Evolutionary conservation across 352 stramenopile genomes (phyloP).

Genomic region (Globisporangium heterothallicum): DNA sequence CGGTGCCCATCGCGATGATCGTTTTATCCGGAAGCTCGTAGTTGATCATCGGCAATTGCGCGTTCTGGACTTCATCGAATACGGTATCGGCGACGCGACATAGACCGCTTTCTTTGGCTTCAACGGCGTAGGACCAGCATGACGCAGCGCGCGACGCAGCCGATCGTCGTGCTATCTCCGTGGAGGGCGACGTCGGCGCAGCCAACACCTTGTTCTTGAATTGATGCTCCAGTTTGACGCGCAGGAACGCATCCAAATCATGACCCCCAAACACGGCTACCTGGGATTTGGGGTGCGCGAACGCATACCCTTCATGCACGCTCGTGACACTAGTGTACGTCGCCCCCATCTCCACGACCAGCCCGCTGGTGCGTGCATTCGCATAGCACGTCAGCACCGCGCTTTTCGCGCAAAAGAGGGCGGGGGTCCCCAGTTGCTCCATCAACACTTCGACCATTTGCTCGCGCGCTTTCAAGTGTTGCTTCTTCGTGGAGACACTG

Average conservation of each 20-base stretch:
- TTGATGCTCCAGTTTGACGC: conserved; percentile 43
- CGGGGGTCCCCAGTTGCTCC: conserved; percentile 67
- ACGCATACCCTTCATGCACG: conserved; percentile 76
- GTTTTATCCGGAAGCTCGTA: conserved; percentile 83
- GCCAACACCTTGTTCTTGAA: conserved; percentile 11
- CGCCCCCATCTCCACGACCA: conserved; percentile 77
- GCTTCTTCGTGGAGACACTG: conserved; percentile 39
- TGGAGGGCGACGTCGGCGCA: conserved; percentile 14
- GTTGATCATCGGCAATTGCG: conserved; percentile 65
- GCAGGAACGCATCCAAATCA: conserved; percentile 63
- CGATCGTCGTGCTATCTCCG: conserved; percentile 19
- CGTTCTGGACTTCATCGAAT: conserved; percentile 71
- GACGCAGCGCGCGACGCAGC: background rate
- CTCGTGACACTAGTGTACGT: conserved; percentile 74
- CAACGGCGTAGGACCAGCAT: conserved; percentile 50
- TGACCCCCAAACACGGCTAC: conserved; percentile 52
- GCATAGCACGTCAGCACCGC: conserved; percentile 79
- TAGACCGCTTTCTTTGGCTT: conserved; percentile 71
- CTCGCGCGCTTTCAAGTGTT: conserved; percentile 44
- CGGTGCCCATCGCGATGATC: conserved; percentile 73
- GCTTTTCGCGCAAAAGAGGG: conserved; percentile 80
- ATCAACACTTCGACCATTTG: conserved; percentile 79
- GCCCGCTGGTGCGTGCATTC: conserved; percentile 70
- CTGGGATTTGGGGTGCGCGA: conserved; percentile 57
- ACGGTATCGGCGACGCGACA: conserved; percentile 64